Conservation (phyloP, 345 rosid genomes). For the Kernera saxatilis region DNA sequence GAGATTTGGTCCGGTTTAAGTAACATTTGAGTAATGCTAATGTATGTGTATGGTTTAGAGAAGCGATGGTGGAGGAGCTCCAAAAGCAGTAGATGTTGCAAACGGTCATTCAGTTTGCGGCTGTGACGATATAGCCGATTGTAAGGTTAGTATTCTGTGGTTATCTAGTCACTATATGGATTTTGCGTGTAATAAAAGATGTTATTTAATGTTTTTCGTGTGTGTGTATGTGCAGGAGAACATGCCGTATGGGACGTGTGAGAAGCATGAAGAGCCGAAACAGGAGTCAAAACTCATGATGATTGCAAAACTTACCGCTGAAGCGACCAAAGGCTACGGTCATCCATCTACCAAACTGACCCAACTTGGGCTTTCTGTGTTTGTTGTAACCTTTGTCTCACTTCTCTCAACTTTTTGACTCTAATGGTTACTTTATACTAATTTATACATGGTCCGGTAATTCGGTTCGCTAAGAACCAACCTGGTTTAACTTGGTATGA, state of each 20-base stretch:
- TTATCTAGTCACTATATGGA: background rate
- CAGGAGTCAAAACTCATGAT: slow-evolving; percentile 16
- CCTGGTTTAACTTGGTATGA: background rate
- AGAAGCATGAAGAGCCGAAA: slow-evolving; percentile 15
- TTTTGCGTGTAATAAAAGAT: slow-evolving; percentile 8
- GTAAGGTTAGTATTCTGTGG: slow-evolving; percentile 48
- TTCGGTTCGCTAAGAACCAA: background rate
- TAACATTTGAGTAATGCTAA: background rate
- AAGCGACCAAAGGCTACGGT: slow-evolving; percentile 21
- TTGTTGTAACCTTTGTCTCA: slow-evolving; percentile 16
- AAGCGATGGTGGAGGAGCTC: slow-evolving; percentile 90
- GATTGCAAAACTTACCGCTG: slow-evolving; percentile 27
- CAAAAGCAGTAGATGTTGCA: slow-evolving; percentile 54
- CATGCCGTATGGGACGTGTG: slow-evolving; percentile 29
- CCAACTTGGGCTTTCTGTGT: slow-evolving; percentile 31
- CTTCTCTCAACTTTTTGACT: slow-evolving; percentile 16
- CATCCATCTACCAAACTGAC: slow-evolving; percentile 33
- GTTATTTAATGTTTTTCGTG: background rate
- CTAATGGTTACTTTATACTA: slow-evolving; percentile 5
- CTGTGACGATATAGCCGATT: slow-evolving; percentile 50
- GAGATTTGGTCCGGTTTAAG: background rate
- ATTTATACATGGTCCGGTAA: background rate
- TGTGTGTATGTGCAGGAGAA: slow-evolving; percentile 21
- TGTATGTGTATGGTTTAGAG: slow-evolving; percentile 38
- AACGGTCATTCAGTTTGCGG: slow-evolving; percentile 82